A percentile compares a stretch with the other conserved stretches of the same genome.
Evolutionary conservation across 306 rosid species (phyloP).

Genomic region (Cucurbita pepo): DNA sequence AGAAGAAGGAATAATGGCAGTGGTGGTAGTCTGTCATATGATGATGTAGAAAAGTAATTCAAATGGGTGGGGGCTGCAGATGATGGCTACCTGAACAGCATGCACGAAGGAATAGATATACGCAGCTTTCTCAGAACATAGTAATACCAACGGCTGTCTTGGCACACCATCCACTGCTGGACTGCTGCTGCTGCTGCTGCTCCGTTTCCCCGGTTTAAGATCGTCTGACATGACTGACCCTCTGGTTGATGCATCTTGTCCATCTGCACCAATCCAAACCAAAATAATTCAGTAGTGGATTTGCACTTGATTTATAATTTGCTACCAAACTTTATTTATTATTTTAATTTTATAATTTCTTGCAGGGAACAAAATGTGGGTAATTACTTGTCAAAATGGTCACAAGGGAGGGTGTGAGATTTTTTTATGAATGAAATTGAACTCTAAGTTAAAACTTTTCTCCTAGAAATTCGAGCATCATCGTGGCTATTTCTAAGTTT

Average conservation of each 20-base stretch:
- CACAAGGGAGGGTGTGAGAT: too few relatives aligned
- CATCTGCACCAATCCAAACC: constrained; percentile 24
- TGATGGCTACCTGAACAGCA: constrained; percentile 43
- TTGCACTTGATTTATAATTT: too few relatives aligned
- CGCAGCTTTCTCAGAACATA: constrained; percentile 78
- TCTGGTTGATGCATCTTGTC: constrained; percentile 19
- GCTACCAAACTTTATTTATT: too few relatives aligned
- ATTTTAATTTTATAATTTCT: too few relatives aligned
- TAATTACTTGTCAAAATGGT: too few relatives aligned
- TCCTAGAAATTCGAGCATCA: too few relatives aligned
- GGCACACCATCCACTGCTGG: constrained; percentile 20
- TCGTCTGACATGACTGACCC: constrained; percentile 19
- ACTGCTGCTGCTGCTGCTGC: constrained; percentile 23
- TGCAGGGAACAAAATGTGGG: too few relatives aligned
- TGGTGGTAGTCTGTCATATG: constrained; percentile 9
- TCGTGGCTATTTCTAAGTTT: too few relatives aligned
- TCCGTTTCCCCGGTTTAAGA: constrained; percentile 23
- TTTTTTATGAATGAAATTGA: too few relatives aligned
- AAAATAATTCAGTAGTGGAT: background rate
- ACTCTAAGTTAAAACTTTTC: too few relatives aligned
- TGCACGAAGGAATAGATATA: constrained; percentile 65
- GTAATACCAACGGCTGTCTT: constrained; percentile 36
- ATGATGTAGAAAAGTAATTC: background rate
- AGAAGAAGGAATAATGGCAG: constrained; percentile 4
- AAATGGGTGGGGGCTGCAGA: background rate